A percentile compares a stretch with the other conserved stretches of the same genome.
Conservation (phyloP, 2,329 filamentous ascomycete genomes). For the Alternaria consortialis region DNA sequence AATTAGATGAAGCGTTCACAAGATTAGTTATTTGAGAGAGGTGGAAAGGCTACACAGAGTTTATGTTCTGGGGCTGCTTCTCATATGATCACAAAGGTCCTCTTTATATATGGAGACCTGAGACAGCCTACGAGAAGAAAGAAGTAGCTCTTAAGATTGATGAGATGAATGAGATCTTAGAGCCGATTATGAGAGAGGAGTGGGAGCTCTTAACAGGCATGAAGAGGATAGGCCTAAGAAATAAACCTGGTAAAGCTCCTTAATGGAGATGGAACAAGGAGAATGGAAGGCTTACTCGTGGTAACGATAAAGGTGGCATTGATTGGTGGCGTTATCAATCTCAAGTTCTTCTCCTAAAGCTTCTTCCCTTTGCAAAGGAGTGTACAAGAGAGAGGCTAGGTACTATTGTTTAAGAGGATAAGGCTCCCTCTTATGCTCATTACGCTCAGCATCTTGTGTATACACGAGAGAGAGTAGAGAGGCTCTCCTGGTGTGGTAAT, state of each 20-base stretch:
- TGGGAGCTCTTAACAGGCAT: constrained; percentile 18
- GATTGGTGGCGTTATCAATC: constrained; percentile 18
- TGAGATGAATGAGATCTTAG: constrained; percentile 13
- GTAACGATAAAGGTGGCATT: constrained; percentile 11
- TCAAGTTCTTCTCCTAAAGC: constrained; percentile 12
- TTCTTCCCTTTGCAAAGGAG: constrained; percentile 21
- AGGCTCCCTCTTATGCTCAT: constrained; percentile 14
- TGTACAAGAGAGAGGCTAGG: constrained; percentile 9
- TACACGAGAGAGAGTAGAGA: background rate
- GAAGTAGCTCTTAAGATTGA: constrained; percentile 7
- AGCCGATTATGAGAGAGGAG: constrained; percentile 15
- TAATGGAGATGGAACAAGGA: constrained; percentile 11
- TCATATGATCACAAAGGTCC: background rate
- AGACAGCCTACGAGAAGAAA: constrained; percentile 11
- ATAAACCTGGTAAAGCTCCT: constrained; percentile 11
- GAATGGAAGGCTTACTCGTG: constrained; percentile 16
- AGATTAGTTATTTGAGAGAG: constrained; percentile 15
- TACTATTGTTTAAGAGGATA: constrained; percentile 22
- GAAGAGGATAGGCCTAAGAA: constrained; percentile 9
- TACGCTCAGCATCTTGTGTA: background rate
- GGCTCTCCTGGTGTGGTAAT: constrained; percentile 19
- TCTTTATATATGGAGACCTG: constrained; percentile 9
- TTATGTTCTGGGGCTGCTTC: constrained; percentile 1
- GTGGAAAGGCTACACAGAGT: constrained; percentile 20
- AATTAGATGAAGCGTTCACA: constrained; percentile 13